phyloP scores from a whole-genome alignment of 2,329 filamentous ascomycete species.

The Fulvia fulva region DNA sequence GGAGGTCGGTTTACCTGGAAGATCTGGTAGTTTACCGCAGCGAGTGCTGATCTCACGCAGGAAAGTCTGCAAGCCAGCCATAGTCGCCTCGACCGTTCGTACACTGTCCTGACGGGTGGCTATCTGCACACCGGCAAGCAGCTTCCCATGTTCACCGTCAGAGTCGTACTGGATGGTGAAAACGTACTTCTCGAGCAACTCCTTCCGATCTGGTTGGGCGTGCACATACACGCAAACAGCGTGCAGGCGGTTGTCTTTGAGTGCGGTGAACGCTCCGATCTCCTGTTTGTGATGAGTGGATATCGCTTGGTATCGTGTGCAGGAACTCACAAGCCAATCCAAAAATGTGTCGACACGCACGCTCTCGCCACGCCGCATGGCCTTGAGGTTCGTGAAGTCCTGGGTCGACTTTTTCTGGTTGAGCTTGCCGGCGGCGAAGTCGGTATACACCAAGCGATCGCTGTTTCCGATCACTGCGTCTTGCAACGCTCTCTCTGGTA shows the following conservation, averaged over 20 bases:
- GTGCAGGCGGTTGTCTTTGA: slow-evolving; percentile 41
- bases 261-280: slow-evolving; percentile 45
- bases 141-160: slow-evolving; percentile 8
- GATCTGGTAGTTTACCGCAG: slow-evolving; percentile 37
- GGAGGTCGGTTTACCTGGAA: slow-evolving; percentile 38
- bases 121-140: slow-evolving; percentile 27
- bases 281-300: slow-evolving; percentile 41
- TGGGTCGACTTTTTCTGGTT: slow-evolving; percentile 1
- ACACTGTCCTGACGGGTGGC: slow-evolving; percentile 29
- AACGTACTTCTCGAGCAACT: slow-evolving; percentile 48
- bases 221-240: slow-evolving; percentile 47
- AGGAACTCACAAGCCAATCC: slow-evolving; percentile 44
- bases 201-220: slow-evolving; percentile 33
- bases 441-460: slow-evolving; percentile 29
- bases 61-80: slow-evolving; percentile 41
- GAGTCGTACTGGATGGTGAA: slow-evolving; percentile 45
- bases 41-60: slow-evolving; percentile 40
- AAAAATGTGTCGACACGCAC: slow-evolving; percentile 43
- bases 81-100: slow-evolving; percentile 39
- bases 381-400: slow-evolving; percentile 29
- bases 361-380: slow-evolving; percentile 40
- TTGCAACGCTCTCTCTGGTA: slow-evolving; percentile 33
- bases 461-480: slow-evolving; percentile 26
- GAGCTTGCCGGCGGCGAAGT: slow-evolving; percentile 28
- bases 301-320: neutral